Evolutionary conservation across 2,329 filamentous ascomycete genomes (phyloP), one percentile per base, ranked within the genome.

Genomic region (Chaetomium sp.): DNA sequence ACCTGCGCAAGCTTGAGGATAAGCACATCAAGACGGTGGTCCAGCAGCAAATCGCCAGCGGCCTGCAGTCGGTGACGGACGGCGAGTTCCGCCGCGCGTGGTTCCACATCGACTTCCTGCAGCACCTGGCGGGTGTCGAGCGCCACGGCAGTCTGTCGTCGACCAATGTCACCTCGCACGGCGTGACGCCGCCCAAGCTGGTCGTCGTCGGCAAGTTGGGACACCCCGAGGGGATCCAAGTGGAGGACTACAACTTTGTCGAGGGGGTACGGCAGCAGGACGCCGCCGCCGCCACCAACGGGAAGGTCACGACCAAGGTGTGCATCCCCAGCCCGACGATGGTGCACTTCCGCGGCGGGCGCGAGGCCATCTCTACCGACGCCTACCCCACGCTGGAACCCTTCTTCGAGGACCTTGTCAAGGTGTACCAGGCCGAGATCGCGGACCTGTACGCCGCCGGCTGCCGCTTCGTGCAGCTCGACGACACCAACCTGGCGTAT

Each of bases 401-500:
- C 29, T 85, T 85, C 76, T 85, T 85, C 73, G 81, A 79, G 21
- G 83, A 86, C 70, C 76, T 85, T 12, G 83, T 83, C 10, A 76
- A 77, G 60, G 83, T 82, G 5, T 86, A 83, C 74, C 83, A 84
- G 74, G 79, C 81, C 72, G 83, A 86, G 73, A 76, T 85, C 6
- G 78, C 76, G 65, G 79, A 80, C 53, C 75, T 85, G 49, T 83
- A 85, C 74, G 73, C 76, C 33, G 83, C 83, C 1, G 83, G 83
- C 7, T 83, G 81, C 73, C 81, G 83, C 69, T 84, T 84, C 70
- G 81, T 85, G 13, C 83, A 86, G 75, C 78, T 86, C 60, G 83
- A 86, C 73, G 83, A 86, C 76, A 85, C 83, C 21, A 85, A 85
- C 73, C 77, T 86, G n/a, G 83, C 83, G 19, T 86, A 85, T 72